Evolutionary conservation across 2,329 filamentous ascomycete genomes (phyloP).

Genomic region (Aspergillus ustus): DNA sequence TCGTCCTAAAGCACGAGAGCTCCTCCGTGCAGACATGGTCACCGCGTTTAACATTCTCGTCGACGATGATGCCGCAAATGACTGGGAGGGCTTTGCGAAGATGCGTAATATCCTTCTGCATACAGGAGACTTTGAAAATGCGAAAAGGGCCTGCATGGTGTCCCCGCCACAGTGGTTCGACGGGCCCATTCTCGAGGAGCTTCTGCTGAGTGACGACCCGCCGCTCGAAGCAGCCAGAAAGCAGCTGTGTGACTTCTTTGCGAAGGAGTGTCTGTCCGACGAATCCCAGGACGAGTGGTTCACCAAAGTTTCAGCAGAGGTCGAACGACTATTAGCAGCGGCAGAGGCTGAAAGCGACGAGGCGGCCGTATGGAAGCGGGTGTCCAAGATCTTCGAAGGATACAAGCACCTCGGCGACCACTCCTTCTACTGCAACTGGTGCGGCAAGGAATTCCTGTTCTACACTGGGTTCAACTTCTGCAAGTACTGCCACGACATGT

Average conservation of each 20-base stretch:
- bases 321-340: not conserved
- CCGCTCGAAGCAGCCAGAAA: not conserved
- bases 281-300: not conserved
- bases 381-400: not conserved
- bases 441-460: not conserved
- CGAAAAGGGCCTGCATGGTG: not conserved
- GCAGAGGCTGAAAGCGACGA: not conserved
- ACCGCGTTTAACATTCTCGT: constrained; percentile 8
- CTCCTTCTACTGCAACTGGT: not conserved
- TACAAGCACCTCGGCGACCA: not conserved
- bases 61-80: constrained; percentile 3
- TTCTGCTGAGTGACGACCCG: not conserved
- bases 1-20: not conserved
- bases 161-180: not conserved
- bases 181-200: not conserved
- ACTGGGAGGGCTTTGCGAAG: not conserved
- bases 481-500: not conserved
- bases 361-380: not conserved
- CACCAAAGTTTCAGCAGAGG: not conserved
- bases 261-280: not conserved
- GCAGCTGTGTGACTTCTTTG: not conserved
- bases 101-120: not conserved
- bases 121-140: constrained; percentile 7
- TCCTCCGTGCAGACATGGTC: constrained; percentile 2
- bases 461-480: not conserved